Evolutionary conservation across 2,329 filamentous ascomycete species (phyloP).

Genomic region (Pestalotiopsis sp.): DNA sequence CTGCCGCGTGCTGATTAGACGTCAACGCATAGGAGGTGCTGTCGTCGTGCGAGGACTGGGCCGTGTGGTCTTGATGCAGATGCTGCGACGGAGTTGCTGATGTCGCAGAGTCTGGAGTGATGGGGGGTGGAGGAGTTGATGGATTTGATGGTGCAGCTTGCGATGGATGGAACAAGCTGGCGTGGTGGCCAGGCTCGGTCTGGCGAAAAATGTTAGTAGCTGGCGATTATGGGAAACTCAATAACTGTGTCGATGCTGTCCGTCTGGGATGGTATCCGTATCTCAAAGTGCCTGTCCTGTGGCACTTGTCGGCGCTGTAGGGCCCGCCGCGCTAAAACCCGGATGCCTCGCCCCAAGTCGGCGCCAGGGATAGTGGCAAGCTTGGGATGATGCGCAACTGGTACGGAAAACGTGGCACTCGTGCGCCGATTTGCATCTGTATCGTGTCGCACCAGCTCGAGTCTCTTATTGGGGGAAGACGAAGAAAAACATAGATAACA

Average conservation of each 20-base stretch:
- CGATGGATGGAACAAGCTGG: conserved; percentile 21
- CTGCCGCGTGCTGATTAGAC: too few relatives aligned
- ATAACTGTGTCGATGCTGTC: conserved; percentile 28
- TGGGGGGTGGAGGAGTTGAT: conserved; percentile 20
- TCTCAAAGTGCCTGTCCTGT: conserved; percentile 16
- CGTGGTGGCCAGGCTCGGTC: conserved; percentile 27
- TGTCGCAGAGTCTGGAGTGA: conserved; percentile 17
- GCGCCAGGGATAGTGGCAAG: conserved; percentile 1
- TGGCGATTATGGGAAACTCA: conserved; percentile 18
- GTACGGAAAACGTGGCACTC: not conserved
- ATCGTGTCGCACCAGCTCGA: too few relatives aligned
- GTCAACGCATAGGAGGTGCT: conserved; percentile 5
- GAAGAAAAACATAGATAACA: too few relatives aligned
- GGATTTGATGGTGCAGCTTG: conserved; percentile 21
- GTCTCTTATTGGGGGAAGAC: too few relatives aligned
- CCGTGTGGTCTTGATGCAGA: conserved; percentile 19
- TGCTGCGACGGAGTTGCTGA: conserved; percentile 23
- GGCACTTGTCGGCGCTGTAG: conserved; percentile 6
- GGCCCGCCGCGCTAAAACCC: conserved; percentile 1
- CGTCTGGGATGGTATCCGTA: conserved; percentile 16
- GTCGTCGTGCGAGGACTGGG: conserved; percentile 29
- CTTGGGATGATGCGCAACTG: conserved; percentile 13
- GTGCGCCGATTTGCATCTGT: too few relatives aligned
- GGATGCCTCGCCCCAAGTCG: not conserved
- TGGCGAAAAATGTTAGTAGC: conserved; percentile 28